Conservation (phyloP, 805 yeast species). For the Ogataea dorogensis region DNA sequence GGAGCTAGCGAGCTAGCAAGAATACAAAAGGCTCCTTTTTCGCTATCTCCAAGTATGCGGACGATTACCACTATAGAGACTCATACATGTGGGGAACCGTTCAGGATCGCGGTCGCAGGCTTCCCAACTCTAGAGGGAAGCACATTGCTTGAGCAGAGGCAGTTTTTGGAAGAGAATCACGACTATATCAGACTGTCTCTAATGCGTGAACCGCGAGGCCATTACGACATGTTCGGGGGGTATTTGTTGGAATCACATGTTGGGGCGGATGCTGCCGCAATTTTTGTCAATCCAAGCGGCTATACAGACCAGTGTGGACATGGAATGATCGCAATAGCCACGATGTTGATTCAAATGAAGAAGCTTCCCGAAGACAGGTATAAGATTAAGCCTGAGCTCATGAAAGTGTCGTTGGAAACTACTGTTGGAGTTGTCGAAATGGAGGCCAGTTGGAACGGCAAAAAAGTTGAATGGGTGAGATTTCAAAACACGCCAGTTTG, state of each 20-base stretch:
- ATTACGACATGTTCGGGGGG: conserved; percentile 32
- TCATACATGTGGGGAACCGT: conserved; percentile 31
- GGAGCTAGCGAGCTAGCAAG: conserved; percentile 1
- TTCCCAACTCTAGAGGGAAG: conserved; percentile 25
- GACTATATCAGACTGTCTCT: conserved; percentile 26
- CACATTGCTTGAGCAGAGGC: conserved; percentile 25
- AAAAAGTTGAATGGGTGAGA: conserved; percentile 23
- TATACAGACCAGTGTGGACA: conserved; percentile 33
- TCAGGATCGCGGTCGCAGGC: conserved; percentile 21
- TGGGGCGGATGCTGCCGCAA: conserved; percentile 26
- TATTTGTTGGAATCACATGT: conserved; percentile 21
- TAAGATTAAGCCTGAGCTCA: conserved; percentile 23
- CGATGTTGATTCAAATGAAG: conserved; percentile 20
- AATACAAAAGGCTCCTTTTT: conserved; percentile 2
- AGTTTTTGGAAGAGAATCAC: conserved; percentile 18
- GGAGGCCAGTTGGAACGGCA: conserved; percentile 27
- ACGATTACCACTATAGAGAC: conserved; percentile 26
- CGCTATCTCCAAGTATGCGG: conserved; percentile 3
- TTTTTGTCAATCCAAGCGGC: conserved; percentile 29
- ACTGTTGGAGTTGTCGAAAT: conserved; percentile 27
- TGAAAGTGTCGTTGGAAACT: conserved; percentile 24
- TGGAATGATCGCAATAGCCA: conserved; percentile 28
- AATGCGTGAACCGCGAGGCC: conserved; percentile 32
- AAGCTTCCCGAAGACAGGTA: conserved; percentile 21
- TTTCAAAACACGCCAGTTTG: conserved; percentile 27